Evolutionary conservation across 805 yeast genomes (phyloP), one percentile per base, ranked within the genome.

Genomic region (Saccharomyces jurei): DNA sequence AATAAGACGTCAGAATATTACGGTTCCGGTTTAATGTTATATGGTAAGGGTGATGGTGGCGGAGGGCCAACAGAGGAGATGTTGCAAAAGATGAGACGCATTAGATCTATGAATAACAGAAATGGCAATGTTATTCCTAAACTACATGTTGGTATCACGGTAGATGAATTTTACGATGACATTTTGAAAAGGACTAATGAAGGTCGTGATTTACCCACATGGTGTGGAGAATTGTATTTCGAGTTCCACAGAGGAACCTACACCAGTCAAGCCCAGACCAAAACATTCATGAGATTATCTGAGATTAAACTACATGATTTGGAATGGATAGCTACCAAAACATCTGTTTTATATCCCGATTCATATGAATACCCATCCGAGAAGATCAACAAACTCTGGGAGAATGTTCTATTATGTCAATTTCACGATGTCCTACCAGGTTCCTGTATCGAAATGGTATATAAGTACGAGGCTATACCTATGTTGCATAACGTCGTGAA

Each of bases 371-470:
- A 92, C 67, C 99, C 99, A 2, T 74, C 77, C 31, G 72, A 78
- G 41, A 80, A 83, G 56, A 77, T 92, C 48, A 82, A 84, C 58
- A 77, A 72, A 1, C 69, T 92, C 57, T 92, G 99, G 99, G 92
- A 89, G 68, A 83, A 88, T 69, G 82, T 92, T 22, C 81, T 90
- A 57, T 74, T 94, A 54, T 90, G 96, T 67, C 98, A 92, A 68
- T 92, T 92, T 74, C 99, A 92, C 70, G 99, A 92, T 73, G 97
- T 92, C n/a, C 77, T 94, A 52, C 99, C 99, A 1, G 99, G 99
- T 2, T 86, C 96, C 5, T 89, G 96, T 71, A 92, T 92, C 63
- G 96, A 89, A 58, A 82, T 89, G 83, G 97, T 94, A 13, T 92
- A 94, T 66, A 83, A 81, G 50, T 90, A 89, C 62, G 94, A 87